Conservation (phyloP, 2,329 filamentous ascomycete species). For the Pseudocercospora musae region DNA sequence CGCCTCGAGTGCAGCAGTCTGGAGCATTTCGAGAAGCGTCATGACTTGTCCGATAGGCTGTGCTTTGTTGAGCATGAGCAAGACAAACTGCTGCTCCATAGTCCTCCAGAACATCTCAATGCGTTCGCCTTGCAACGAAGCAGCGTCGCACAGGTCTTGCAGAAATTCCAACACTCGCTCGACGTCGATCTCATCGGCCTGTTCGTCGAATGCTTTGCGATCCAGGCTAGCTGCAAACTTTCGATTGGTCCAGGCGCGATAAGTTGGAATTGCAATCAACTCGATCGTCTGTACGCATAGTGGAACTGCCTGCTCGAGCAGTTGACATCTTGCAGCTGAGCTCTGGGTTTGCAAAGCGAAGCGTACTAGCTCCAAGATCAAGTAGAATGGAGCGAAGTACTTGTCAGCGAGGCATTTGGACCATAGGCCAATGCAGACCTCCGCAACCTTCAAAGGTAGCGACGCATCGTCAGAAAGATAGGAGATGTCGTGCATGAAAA, state of each 20-base stretch:
- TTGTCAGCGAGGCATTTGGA: slow-evolving; percentile 62
- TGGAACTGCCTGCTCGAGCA: slow-evolving; percentile 56
- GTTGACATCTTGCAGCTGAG: slow-evolving; percentile 55
- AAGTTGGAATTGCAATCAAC: slow-evolving; percentile 53
- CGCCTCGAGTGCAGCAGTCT: slow-evolving; percentile 60
- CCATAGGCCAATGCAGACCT: slow-evolving; percentile 66
- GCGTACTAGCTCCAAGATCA: slow-evolving; percentile 62
- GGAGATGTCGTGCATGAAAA: slow-evolving; percentile 66
- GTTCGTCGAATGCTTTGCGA: slow-evolving; percentile 37
- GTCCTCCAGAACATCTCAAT: slow-evolving; percentile 61
- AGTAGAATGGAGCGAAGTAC: slow-evolving; percentile 60
- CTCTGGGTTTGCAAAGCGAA: slow-evolving; percentile 64
- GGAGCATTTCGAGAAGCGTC: slow-evolving; percentile 62
- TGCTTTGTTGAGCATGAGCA: slow-evolving; percentile 65
- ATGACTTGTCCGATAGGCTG: slow-evolving; percentile 63
- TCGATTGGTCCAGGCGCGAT: slow-evolving; percentile 36
- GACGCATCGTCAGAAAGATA: slow-evolving; percentile 49
- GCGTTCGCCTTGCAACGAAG: slow-evolving; percentile 44
- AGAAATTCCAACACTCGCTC: slow-evolving; percentile 63
- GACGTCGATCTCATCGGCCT: slow-evolving; percentile 61
- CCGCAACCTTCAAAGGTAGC: slow-evolving; percentile 62
- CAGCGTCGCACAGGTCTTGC: slow-evolving; percentile 57
- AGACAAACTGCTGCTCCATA: slow-evolving; percentile 63
- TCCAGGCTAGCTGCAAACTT: slow-evolving; percentile 26
- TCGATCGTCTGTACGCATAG: slow-evolving; percentile 48